These are phyloP conservation scores for Juglanconis oblonga DNA, from an alignment of 2,329 filamentous ascomycete genomes.

Conservation along the genomic window DNA sequence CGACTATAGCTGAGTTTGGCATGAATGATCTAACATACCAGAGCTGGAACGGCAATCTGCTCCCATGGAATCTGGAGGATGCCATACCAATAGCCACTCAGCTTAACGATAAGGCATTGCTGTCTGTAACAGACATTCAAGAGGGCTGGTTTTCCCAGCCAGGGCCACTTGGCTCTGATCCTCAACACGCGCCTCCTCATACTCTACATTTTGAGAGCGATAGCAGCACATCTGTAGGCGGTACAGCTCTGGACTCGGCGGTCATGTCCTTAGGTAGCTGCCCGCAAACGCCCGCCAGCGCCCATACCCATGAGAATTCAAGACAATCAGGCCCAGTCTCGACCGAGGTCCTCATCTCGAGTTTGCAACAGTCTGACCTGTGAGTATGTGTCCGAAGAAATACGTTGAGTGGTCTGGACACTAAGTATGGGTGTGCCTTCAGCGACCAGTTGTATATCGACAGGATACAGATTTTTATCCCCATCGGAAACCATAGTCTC, in stretches of 20 bases:
- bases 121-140: not conserved
- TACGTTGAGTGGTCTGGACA: not conserved
- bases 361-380: not conserved
- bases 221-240: no score
- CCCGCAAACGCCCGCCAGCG: not conserved
- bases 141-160: not conserved
- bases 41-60: not conserved
- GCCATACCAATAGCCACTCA: not conserved
- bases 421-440: not conserved
- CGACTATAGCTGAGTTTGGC: not conserved
- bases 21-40: not conserved
- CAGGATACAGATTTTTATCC: conserved; percentile 4
- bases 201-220: no score
- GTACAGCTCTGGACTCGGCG: no score
- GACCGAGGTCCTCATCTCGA: not conserved
- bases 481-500: not conserved
- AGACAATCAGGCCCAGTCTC: not conserved
- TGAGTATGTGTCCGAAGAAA: not conserved
- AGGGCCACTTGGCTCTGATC: no score
- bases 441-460: conserved; percentile 23
- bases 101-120: not conserved
- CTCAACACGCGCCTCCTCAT: no score
- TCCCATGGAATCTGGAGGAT: not conserved
- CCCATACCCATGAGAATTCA: not conserved
- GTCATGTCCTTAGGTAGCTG: no score